Conservation (phyloP, 2,329 filamentous ascomycete species). For the Fusarium sambucinum region DNA sequence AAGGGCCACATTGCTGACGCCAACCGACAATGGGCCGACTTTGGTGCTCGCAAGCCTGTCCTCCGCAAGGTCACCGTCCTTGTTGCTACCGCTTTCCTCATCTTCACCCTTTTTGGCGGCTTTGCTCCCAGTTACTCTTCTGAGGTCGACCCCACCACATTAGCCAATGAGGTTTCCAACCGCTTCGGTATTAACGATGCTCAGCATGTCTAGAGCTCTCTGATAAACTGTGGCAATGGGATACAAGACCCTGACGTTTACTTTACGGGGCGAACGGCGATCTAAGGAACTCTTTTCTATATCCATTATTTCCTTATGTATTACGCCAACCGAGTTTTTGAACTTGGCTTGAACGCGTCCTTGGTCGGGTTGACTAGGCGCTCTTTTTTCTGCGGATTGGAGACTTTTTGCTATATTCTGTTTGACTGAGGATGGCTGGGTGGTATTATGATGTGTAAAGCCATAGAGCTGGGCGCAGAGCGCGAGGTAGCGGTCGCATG, state of each 20-base stretch:
- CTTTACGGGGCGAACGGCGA: constrained; percentile 51
- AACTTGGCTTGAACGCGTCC: constrained; percentile 44
- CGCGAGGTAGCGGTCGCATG: constrained; percentile 52
- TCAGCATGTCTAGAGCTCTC: constrained; percentile 35
- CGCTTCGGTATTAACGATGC: constrained; percentile 59
- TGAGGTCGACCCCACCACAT: constrained; percentile 65
- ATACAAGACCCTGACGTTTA: constrained; percentile 43
- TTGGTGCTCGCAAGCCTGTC: constrained; percentile 80
- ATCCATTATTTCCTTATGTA: constrained; percentile 42
- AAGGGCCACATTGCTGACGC: constrained; percentile 81
- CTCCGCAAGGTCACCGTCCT: constrained; percentile 83
- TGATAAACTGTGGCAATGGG: constrained; percentile 31
- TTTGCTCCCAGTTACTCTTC: constrained; percentile 71
- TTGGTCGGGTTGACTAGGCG: constrained; percentile 45
- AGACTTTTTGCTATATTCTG: constrained; percentile 50
- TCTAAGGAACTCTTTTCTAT: constrained; percentile 48
- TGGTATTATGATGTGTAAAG: constrained; percentile 52
- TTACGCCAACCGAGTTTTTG: constrained; percentile 36
- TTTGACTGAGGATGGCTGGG: constrained; percentile 47
- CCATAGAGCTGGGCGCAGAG: constrained; percentile 56
- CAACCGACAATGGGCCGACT: constrained; percentile 85
- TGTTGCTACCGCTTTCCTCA: constrained; percentile 68
- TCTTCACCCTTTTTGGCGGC: constrained; percentile 78
- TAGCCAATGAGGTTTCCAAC: constrained; percentile 62
- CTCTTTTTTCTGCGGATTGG: constrained; percentile 48